These are phyloP conservation scores for Wilhelminamyces savonicus DNA, from an alignment of 805 yeast species.

Conservation along the genomic window DNA sequence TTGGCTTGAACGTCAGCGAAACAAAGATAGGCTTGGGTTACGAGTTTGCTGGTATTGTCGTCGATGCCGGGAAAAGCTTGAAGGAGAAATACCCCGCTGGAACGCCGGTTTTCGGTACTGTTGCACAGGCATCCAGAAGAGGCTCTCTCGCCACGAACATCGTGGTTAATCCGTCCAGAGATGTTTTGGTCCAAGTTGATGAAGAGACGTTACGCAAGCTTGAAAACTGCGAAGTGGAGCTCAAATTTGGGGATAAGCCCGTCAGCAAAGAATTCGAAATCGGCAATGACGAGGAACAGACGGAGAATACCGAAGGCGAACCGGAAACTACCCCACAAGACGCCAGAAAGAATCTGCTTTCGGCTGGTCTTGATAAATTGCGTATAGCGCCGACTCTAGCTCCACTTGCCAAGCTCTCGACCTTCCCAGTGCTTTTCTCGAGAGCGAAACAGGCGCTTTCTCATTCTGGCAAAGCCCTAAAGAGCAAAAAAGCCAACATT, in stretches of 20 bases:
- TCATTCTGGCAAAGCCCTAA: slow-evolving; percentile 13
- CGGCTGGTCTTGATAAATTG: too few relatives aligned
- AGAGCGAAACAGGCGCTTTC: slow-evolving; percentile 30
- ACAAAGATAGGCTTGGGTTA: slow-evolving; percentile 61
- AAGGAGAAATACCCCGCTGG: slow-evolving; percentile 40
- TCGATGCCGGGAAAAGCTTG: slow-evolving; percentile 46
- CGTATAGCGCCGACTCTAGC: slow-evolving; percentile 18
- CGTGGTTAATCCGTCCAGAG: slow-evolving; percentile 46
- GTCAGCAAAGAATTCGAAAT: too few relatives aligned
- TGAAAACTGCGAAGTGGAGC: slow-evolving; percentile 15
- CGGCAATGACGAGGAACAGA: too few relatives aligned
- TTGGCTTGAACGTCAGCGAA: slow-evolving; percentile 44
- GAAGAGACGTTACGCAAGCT: slow-evolving; percentile 16
- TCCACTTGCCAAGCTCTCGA: slow-evolving; percentile 25
- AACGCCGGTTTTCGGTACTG: slow-evolving; percentile 59
- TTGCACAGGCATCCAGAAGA: slow-evolving; percentile 42
- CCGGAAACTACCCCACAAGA: too few relatives aligned
- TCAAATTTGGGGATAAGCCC: slow-evolving; percentile 2
- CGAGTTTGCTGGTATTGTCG: slow-evolving; percentile 59
- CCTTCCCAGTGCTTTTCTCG: slow-evolving; percentile 29
- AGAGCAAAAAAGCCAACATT: slow-evolving; percentile 17
- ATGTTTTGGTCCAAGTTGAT: slow-evolving; percentile 26
- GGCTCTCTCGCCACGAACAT: slow-evolving; percentile 59
- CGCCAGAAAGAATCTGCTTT: too few relatives aligned
- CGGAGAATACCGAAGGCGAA: too few relatives aligned